Conservation (phyloP, 176 grass and related monocot species). For the Bothriochloa decipiens region DNA sequence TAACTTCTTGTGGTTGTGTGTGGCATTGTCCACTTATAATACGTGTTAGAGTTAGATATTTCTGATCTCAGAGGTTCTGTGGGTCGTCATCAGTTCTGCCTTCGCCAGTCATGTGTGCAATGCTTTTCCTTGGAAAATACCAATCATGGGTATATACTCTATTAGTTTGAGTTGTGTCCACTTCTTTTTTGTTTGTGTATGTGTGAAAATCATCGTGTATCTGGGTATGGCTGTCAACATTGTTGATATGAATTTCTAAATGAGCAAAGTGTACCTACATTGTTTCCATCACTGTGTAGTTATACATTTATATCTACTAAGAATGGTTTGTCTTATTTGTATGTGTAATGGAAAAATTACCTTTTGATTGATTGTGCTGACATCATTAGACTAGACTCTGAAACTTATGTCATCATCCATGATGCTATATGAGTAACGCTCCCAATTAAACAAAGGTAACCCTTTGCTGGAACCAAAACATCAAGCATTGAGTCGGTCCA, state of each 20-base stretch:
- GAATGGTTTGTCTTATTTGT: constrained; percentile 17
- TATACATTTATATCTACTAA: constrained; percentile 33
- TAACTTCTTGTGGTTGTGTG: not conserved
- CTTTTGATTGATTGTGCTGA: constrained; percentile 35
- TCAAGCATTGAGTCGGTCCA: not conserved
- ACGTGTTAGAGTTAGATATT: not conserved
- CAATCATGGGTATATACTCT: constrained; percentile 7
- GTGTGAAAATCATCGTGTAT: not conserved
- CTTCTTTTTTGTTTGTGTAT: not conserved
- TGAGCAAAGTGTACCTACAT: not conserved
- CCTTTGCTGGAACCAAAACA: not conserved
- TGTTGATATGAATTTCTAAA: constrained; percentile 12
- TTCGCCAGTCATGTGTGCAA: not conserved
- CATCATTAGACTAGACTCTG: not conserved
- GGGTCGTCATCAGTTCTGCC: not conserved
- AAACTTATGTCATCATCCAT: constrained; percentile 23
- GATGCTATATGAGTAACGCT: not conserved
- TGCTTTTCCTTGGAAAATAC: constrained; percentile 3
- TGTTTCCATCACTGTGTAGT: constrained; percentile 16
- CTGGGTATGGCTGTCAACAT: not conserved
- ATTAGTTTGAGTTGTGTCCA: not conserved
- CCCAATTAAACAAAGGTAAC: constrained; percentile 13
- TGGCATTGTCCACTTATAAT: not conserved
- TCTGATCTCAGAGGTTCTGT: not conserved
- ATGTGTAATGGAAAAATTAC: not conserved